A percentile compares a stretch with the other conserved stretches of the same genome.
These are phyloP conservation scores for Oxalis stricta DNA, from an alignment of 441 rosid species.

Conservation along the genomic window DNA sequence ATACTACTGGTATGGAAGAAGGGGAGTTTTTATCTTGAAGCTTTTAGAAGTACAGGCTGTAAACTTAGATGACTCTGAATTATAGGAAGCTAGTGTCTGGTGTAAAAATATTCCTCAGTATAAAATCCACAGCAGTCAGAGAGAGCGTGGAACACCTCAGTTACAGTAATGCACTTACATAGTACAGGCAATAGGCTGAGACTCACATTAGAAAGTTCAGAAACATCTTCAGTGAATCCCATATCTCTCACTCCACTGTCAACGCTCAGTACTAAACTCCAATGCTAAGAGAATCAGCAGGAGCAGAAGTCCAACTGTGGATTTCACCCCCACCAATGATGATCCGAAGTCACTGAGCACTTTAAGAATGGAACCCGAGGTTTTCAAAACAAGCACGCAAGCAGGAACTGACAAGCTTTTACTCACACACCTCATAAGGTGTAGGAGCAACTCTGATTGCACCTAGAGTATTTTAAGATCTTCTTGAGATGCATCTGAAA, in stretches of 20 bases:
- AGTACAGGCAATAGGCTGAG: slow-evolving; percentile 60
- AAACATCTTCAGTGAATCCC: slow-evolving; percentile 33
- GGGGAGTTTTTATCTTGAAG: slow-evolving; percentile 53
- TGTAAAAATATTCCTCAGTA: slow-evolving; percentile 41
- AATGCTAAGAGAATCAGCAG: slow-evolving; percentile 44
- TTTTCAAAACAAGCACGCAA: slow-evolving; percentile 42
- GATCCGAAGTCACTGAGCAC: slow-evolving; percentile 40
- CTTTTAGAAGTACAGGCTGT: slow-evolving; percentile 41
- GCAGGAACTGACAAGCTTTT: slow-evolving; percentile 28
- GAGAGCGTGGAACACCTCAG: slow-evolving; percentile 50
- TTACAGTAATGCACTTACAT: slow-evolving; percentile 43
- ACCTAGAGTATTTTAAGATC: slow-evolving; percentile 47
- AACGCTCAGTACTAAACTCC: slow-evolving; percentile 22
- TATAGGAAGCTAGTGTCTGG: slow-evolving; percentile 76
- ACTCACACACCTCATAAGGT: slow-evolving; percentile 35
- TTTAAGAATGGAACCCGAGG: slow-evolving; percentile 51
- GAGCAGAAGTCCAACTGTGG: slow-evolving; percentile 45
- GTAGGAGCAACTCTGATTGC: slow-evolving; percentile 59
- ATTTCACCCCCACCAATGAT: slow-evolving; percentile 26
- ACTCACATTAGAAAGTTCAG: slow-evolving; percentile 57
- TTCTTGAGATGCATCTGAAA: slow-evolving; percentile 35
- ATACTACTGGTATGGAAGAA: slow-evolving; percentile 31
- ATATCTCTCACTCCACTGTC: slow-evolving; percentile 16
- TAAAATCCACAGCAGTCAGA: slow-evolving; percentile 49
- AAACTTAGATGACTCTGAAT: slow-evolving; percentile 60